A percentile compares a stretch with the other conserved stretches of the same genome.
phyloP scores from a whole-genome alignment of 257 asterid genomes.

The Prunella vulgaris region DNA sequence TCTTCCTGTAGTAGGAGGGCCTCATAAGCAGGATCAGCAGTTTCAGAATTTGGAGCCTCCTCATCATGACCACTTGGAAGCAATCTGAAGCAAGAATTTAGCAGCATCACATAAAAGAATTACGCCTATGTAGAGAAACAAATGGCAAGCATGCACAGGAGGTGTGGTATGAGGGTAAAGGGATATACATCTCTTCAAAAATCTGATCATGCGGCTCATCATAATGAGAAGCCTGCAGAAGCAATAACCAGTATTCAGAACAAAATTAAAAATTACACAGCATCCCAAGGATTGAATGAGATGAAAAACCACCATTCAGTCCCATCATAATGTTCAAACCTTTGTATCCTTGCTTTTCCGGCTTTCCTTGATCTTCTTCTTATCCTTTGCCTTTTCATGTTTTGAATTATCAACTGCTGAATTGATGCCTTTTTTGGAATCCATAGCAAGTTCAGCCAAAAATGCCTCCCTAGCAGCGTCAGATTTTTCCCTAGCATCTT shows the following conservation, averaged over 20 bases:
- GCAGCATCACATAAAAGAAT: constrained; percentile 1
- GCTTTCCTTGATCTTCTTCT: constrained; percentile 67
- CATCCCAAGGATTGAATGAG: constrained; percentile 10
- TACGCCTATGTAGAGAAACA: constrained; percentile 1
- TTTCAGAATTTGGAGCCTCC: constrained; percentile 36
- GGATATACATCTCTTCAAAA: constrained; percentile 60
- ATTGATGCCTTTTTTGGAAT: constrained; percentile 56
- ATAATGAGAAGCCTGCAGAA: constrained; percentile 51
- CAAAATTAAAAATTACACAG: constrained; percentile 13
- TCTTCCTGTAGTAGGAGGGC: constrained; percentile 51
- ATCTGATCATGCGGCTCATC: constrained; percentile 47
- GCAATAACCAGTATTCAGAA: constrained; percentile 24
- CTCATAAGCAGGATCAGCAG: constrained; percentile 40
- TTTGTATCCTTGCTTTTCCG: constrained; percentile 72
- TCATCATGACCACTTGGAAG: constrained; percentile 42
- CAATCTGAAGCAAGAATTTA: constrained; percentile 51
- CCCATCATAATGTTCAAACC: constrained; percentile 44
- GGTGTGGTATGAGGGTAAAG: constrained; percentile 11
- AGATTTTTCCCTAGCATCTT: constrained; percentile 94
- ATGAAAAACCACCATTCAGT: constrained; percentile 4
- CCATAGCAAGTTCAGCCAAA: constrained; percentile 90
- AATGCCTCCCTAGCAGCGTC: constrained; percentile 96
- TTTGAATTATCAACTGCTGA: constrained; percentile 55
- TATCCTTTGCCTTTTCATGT: constrained; percentile 75
- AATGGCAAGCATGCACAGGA: constrained; percentile 16